These are phyloP conservation scores for Fragaria vesca DNA, from an alignment of 306 rosid genomes.

Conservation along the genomic window DNA sequence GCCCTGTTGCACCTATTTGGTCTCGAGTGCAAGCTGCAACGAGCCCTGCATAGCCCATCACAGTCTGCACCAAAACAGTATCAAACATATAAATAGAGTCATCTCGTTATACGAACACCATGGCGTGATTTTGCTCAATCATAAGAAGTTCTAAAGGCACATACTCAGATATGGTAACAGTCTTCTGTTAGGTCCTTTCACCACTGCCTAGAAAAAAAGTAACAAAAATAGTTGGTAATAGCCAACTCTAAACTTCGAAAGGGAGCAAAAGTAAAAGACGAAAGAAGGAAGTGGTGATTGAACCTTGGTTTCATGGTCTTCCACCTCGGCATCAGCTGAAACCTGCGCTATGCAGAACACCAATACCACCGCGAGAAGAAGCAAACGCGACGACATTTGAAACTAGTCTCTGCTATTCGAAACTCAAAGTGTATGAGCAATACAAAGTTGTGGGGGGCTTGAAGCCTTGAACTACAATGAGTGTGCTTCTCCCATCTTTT, in stretches of 20 bases:
- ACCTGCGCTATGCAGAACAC: conserved; percentile 22
- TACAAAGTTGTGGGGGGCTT: neutral
- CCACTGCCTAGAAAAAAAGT: neutral
- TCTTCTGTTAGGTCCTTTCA: conserved; percentile 36
- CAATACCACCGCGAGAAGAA: conserved; percentile 19
- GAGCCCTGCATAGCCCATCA: conserved; percentile 19
- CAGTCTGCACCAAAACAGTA: conserved; percentile 22
- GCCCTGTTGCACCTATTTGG: conserved; percentile 39
- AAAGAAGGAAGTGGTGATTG: neutral
- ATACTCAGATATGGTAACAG: conserved; percentile 25
- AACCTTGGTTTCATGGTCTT: conserved; percentile 24
- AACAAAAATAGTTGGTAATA: neutral
- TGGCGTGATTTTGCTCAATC: neutral
- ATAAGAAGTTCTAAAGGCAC: neutral
- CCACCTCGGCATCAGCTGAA: conserved; percentile 25
- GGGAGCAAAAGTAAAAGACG: neutral
- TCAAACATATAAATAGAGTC: neutral
- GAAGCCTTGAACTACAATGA: neutral
- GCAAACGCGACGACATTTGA: conserved; percentile 28
- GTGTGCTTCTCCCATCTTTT: neutral
- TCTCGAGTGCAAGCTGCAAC: conserved; percentile 44
- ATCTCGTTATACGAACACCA: neutral
- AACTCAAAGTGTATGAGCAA: neutral
- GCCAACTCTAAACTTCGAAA: too few relatives aligned
- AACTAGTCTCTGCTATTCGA: neutral